These are phyloP conservation scores for Cenchrus americanus DNA, from an alignment of 176 grass and related monocot species.

Conservation along the genomic window DNA sequence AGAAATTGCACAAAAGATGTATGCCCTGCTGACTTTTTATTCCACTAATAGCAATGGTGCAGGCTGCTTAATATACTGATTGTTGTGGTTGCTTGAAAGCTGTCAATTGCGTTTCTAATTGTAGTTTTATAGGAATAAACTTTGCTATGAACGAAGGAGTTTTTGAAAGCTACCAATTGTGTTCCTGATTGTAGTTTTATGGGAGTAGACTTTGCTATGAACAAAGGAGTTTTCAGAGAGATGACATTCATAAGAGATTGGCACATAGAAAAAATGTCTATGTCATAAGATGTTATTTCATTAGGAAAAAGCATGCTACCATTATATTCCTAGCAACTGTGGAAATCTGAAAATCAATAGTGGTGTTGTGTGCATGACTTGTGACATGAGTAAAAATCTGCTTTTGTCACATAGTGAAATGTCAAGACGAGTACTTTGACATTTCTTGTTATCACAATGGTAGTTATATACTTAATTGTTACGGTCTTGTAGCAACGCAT, in stretches of 20 bases:
- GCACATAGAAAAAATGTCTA: not conserved
- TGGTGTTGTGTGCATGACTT: not conserved
- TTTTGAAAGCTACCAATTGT: not conserved
- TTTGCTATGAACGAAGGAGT: not conserved
- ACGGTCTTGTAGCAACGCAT: no score
- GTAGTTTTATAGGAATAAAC: not conserved
- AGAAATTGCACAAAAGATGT: no score
- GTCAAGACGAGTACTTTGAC: no score
- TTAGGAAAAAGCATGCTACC: not conserved
- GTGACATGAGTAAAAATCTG: no score
- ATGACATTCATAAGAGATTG: conserved; percentile 1
- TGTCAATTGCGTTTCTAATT: not conserved
- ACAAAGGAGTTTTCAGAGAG: not conserved
- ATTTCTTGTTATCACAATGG: no score
- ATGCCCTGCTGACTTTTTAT: no score
- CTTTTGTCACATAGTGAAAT: no score
- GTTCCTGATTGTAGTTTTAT: not conserved
- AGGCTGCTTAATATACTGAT: no score
- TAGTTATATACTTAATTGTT: no score
- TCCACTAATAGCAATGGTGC: no score
- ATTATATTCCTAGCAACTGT: conserved; percentile 9
- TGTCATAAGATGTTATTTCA: not conserved
- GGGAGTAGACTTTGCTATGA: not conserved
- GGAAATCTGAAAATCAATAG: conserved; percentile 1
- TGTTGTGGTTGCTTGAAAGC: no score